Conservation (phyloP, 306 rosid genomes). For the Medicago ruthenica region DNA sequence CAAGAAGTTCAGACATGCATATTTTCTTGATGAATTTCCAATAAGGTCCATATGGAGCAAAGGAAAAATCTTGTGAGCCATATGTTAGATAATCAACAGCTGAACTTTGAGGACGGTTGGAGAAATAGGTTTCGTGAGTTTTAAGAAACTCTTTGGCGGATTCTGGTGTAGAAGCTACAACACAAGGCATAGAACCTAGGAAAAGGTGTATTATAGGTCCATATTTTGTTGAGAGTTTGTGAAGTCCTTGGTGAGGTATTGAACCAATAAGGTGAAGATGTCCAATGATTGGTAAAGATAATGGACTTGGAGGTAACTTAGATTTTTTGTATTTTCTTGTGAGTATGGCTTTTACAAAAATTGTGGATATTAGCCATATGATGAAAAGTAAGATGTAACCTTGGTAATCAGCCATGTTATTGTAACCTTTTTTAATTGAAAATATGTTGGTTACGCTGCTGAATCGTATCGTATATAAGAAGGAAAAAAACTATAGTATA, state of each 20-base stretch:
- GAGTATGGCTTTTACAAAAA: slow-evolving; percentile 47
- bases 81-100: slow-evolving; percentile 62
- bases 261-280: slow-evolving; percentile 61
- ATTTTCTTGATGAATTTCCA: slow-evolving; percentile 83
- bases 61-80: slow-evolving; percentile 60
- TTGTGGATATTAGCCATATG: slow-evolving; percentile 42
- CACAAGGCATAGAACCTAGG: slow-evolving; percentile 62
- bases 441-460: background rate
- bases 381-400: slow-evolving; percentile 40
- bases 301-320: slow-evolving; percentile 59
- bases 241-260: slow-evolving; percentile 65
- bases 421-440: background rate
- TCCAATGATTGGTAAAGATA: slow-evolving; percentile 66
- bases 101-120: slow-evolving; percentile 53
- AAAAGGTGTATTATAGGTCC: slow-evolving; percentile 66
- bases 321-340: slow-evolving; percentile 35
- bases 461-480: too few relatives aligned
- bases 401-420: slow-evolving; percentile 47
- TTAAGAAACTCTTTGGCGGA: slow-evolving; percentile 64
- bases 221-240: slow-evolving; percentile 56
- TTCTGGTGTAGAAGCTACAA: slow-evolving; percentile 70
- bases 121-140: slow-evolving; percentile 61
- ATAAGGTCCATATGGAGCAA: slow-evolving; percentile 70
- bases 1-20: slow-evolving; percentile 72
- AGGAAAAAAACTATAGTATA: too few relatives aligned